phyloP scores from a whole-genome alignment of 2,329 filamentous ascomycete genomes.

The Fusarium dimerum region DNA sequence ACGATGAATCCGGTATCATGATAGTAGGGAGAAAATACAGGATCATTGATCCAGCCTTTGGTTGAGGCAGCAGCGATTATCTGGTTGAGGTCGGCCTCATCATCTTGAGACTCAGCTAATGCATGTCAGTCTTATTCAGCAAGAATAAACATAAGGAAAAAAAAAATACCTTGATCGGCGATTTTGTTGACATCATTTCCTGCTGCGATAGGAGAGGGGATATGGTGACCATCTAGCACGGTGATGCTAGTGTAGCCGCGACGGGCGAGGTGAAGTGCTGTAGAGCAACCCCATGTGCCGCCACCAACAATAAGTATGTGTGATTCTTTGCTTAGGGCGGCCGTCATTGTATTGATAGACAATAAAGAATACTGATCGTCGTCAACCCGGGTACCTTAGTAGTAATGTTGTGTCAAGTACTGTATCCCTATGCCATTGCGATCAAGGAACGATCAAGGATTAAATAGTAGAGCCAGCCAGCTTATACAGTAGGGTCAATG shows the following conservation, averaged over 20 bases:
- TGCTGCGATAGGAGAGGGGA: conserved; percentile 17
- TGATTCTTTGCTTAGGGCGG: conserved; percentile 12
- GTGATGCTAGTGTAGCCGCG: conserved; percentile 15
- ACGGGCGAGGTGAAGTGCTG: conserved; percentile 16
- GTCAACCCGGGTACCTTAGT: not conserved
- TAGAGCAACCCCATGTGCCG: conserved; percentile 22
- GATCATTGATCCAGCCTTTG: conserved; percentile 16
- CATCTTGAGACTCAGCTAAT: not conserved
- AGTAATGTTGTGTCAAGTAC: not conserved
- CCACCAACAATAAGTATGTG: conserved; percentile 19
- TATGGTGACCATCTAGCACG: conserved; percentile 11
- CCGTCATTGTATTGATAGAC: not conserved
- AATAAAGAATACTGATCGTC: not conserved
- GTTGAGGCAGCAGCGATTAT: conserved; percentile 2
- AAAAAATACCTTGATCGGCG: conserved; percentile 1
- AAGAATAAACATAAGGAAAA: fast-evolving
- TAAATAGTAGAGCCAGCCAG: too few relatives aligned
- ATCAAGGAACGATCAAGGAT: too few relatives aligned
- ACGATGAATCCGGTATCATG: conserved; percentile 16
- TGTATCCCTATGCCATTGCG: too few relatives aligned
- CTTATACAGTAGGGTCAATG: too few relatives aligned
- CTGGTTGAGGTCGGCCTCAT: conserved; percentile 5
- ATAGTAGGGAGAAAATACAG: conserved; percentile 7
- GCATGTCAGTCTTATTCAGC: not conserved
- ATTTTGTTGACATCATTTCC: conserved; percentile 22